Percentiles rank a stretch among this genome's conserved stretches.
Evolutionary conservation across 208 protist genomes (phyloP).

Genomic region (Crithidia mellificae): DNA sequence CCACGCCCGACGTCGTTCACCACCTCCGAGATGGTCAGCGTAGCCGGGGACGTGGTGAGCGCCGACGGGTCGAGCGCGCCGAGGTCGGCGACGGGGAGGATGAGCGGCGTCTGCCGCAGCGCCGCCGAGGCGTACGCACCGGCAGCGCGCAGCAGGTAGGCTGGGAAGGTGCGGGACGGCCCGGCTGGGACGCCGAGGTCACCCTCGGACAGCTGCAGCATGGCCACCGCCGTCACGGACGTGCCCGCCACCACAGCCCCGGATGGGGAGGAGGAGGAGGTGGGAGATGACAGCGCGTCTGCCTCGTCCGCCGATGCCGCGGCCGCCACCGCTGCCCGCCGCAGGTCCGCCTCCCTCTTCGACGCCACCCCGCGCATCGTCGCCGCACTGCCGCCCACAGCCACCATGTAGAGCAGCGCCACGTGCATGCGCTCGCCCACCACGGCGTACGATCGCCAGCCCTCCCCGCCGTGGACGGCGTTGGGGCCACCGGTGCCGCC

Average conservation of each 20-base stretch:
- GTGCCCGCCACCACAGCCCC: conserved; percentile 20
- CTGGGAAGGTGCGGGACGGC: conserved; percentile 33
- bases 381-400: conserved; percentile 67
- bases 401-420: conserved; percentile 62
- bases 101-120: conserved; percentile 26
- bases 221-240: conserved; percentile 30
- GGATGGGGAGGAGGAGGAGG: neutral
- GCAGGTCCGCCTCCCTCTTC: conserved; percentile 66
- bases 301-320: neutral
- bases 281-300: neutral
- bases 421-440: conserved; percentile 75
- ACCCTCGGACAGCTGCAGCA: conserved; percentile 40
- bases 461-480: conserved; percentile 5
- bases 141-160: conserved; percentile 50
- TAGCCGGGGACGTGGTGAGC: conserved; percentile 38
- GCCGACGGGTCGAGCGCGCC: conserved; percentile 26
- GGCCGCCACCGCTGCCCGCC: conserved; percentile 33
- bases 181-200: conserved; percentile 37
- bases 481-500: too few species aligned
- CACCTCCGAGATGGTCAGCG: conserved; percentile 54
- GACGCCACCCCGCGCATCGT: conserved; percentile 66
- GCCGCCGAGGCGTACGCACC: conserved; percentile 18
- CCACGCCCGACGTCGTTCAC: conserved; percentile 42
- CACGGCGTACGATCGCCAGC: conserved; percentile 69
- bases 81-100: conserved; percentile 27